Base-by-base conservation (phyloP, 768 basidiomycete species). In the Pleurotus tuoliensis region DNA sequence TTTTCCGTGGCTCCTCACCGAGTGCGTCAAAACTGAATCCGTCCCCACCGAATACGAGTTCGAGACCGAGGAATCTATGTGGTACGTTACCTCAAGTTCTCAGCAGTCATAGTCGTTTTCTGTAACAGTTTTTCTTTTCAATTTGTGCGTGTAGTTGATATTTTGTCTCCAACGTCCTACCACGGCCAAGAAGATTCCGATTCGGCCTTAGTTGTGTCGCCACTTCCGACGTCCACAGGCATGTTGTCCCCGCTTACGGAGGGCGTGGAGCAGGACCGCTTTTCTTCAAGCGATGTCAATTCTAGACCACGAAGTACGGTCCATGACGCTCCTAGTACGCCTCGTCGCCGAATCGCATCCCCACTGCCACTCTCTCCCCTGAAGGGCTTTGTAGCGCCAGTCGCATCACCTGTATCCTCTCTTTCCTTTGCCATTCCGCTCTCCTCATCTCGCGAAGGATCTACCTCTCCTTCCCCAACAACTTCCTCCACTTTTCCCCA, bases 141-240 rank as follows among this genome's bases (percentile, higher is more conserved):
- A 53, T 40, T 53, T 52, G 18, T 13, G 16, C 38, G 25, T 20
- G 7, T 53, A 53, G 51, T 53, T 24, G 51, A 53, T 24, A 30
- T 53, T 11, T 20, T 53, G n/a, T 53, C 51, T 15, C 51, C 51
- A 3, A 18, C 37, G 9, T 34, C 30, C 11, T 34, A 11, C 24
- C 38, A 34, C 18, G 37, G 30, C 51, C 39, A 20, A 47, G 16
- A 47, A 15, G 37, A 53, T 24, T 34, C 34, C 18, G 51, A 53
- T 53, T 53, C 51, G 37, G 51, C 51, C 12, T 16, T 53, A 22
- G n/a, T 53, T 15, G 39, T 53, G 6, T 53, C 51, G n/a, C 51
- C 51, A 5, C 16, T 53, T 12, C 51, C 51, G 24, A 22, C 25
- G 51, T 53, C 41, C 7, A 11, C 4, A 11, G 38, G 39, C 37